Evolutionary conservation across 1,139 yeast genomes (phyloP).

Genomic region (Geotrichum fermentans): DNA sequence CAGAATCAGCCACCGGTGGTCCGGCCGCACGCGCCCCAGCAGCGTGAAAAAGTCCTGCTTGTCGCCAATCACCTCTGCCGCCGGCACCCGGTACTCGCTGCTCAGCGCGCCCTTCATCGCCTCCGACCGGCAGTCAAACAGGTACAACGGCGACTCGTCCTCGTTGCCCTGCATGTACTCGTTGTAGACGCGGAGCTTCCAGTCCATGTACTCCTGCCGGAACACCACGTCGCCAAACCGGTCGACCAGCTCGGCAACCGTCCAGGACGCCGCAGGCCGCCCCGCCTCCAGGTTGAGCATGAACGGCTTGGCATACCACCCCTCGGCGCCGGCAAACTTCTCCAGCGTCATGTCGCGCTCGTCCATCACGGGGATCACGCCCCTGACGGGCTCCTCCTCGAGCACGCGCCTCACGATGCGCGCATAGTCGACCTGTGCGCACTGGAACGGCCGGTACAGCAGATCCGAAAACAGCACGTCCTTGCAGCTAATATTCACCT

Average conservation of each 20-base stretch:
- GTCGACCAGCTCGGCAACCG: slow-evolving; percentile 44
- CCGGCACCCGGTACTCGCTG: slow-evolving; percentile 53
- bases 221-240: slow-evolving; percentile 60
- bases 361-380: slow-evolving; percentile 23
- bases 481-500: slow-evolving; percentile 34
- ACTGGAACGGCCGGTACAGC: slow-evolving; percentile 73
- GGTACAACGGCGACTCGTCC: slow-evolving; percentile 80
- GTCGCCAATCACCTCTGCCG: slow-evolving; percentile 42
- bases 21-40: slow-evolving; percentile 60
- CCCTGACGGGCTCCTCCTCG: slow-evolving; percentile 25
- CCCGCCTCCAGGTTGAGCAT: slow-evolving; percentile 44
- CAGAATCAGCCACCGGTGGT: slow-evolving; percentile 81
- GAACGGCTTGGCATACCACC: slow-evolving; percentile 58
- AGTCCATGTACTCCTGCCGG: slow-evolving; percentile 79
- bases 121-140: slow-evolving; percentile 70
- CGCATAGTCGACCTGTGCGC: slow-evolving; percentile 62
- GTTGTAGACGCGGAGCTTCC: slow-evolving; percentile 62
- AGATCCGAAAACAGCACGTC: slow-evolving; percentile 53
- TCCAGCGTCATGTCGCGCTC: slow-evolving; percentile 41
- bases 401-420: slow-evolving; percentile 22
- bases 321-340: slow-evolving; percentile 38
- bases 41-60: slow-evolving; percentile 36
- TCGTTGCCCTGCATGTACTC: slow-evolving; percentile 56
- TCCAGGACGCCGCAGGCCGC: slow-evolving; percentile 54
- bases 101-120: slow-evolving; percentile 54